phyloP scores from a whole-genome alignment of 495 filamentous ascomycete species.

The Penicillium roqueforti region DNA sequence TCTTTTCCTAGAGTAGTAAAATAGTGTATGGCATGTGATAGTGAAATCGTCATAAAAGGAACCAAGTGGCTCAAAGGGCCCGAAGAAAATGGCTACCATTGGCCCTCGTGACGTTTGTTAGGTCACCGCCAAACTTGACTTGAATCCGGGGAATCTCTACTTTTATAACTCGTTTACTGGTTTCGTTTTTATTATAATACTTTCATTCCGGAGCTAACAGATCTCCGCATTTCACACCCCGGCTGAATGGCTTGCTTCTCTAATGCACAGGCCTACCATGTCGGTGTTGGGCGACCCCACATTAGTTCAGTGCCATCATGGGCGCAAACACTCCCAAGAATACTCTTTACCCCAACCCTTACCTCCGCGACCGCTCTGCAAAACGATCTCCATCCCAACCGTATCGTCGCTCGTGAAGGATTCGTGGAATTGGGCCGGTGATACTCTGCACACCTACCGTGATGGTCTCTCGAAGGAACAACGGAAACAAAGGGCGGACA shows the following conservation, averaged over 20 bases:
- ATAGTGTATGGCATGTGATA: neutral
- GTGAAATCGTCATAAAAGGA: neutral
- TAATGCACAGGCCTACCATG: slow-evolving; percentile 31
- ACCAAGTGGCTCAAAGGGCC: neutral
- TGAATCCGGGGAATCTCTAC: neutral
- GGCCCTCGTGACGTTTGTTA: slow-evolving; percentile 24
- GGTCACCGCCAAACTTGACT: neutral
- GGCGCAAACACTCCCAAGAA: slow-evolving; percentile 14
- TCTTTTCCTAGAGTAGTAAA: neutral
- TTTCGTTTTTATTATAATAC: neutral
- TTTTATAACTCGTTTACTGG: neutral
- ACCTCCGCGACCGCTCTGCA: slow-evolving; percentile 22
- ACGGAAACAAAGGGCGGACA: slow-evolving; percentile 43
- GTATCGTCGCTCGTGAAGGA: slow-evolving; percentile 36
- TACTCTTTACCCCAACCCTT: slow-evolving; percentile 1
- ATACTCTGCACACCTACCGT: slow-evolving; percentile 45
- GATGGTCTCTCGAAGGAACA: slow-evolving; percentile 56
- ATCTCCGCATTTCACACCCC: slow-evolving; percentile 2
- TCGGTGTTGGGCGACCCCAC: slow-evolving; percentile 35
- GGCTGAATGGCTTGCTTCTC: slow-evolving; percentile 25
- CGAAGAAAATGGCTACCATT: neutral
- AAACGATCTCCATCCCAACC: slow-evolving; percentile 31
- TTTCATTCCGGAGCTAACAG: neutral
- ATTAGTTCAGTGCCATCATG: slow-evolving; percentile 29
- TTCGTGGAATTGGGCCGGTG: slow-evolving; percentile 43